A percentile compares a stretch with the other conserved stretches of the same genome.
phyloP scores from a whole-genome alignment of 23 red algal species.

The Chondrus crispus region DNA sequence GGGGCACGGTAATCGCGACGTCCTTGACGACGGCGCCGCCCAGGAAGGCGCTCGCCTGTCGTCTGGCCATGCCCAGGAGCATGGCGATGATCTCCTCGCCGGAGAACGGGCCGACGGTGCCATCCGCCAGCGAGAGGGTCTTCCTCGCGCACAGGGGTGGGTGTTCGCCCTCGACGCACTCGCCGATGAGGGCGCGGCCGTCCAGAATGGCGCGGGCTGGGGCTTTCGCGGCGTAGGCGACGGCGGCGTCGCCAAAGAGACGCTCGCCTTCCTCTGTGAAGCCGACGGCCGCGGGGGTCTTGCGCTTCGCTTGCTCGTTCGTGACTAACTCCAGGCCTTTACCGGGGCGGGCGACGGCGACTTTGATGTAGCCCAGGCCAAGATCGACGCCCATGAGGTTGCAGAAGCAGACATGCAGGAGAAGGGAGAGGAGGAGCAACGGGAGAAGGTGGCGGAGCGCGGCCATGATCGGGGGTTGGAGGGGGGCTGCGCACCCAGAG shows the following conservation, averaged over 20 bases:
- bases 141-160: not conserved
- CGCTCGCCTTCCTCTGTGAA: slow-evolving; percentile 86
- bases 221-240: slow-evolving; percentile 70
- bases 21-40: slow-evolving; percentile 67
- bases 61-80: slow-evolving; percentile 55
- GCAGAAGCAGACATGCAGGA: not conserved
- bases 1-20: slow-evolving; percentile 78
- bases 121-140: slow-evolving; percentile 15
- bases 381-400: slow-evolving; percentile 72
- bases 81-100: slow-evolving; percentile 73
- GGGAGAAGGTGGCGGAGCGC: not conserved
- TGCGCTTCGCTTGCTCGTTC: slow-evolving; percentile 93
- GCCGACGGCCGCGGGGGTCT: slow-evolving; percentile 86
- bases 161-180: not conserved
- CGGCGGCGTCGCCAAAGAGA: slow-evolving; percentile 92
- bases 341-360: slow-evolving; percentile 58
- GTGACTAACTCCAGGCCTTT: slow-evolving; percentile 83
- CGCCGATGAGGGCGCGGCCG: slow-evolving; percentile 56
- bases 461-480: too few species aligned
- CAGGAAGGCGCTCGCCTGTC: slow-evolving; percentile 25
- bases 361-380: slow-evolving; percentile 54
- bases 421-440: not conserved
- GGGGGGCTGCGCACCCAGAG: not conserved
- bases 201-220: slow-evolving; percentile 58
- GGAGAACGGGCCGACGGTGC: slow-evolving; percentile 15